These are phyloP conservation scores for Amauroascus verrucosus DNA, from an alignment of 2,329 filamentous ascomycete species.

Conservation along the genomic window DNA sequence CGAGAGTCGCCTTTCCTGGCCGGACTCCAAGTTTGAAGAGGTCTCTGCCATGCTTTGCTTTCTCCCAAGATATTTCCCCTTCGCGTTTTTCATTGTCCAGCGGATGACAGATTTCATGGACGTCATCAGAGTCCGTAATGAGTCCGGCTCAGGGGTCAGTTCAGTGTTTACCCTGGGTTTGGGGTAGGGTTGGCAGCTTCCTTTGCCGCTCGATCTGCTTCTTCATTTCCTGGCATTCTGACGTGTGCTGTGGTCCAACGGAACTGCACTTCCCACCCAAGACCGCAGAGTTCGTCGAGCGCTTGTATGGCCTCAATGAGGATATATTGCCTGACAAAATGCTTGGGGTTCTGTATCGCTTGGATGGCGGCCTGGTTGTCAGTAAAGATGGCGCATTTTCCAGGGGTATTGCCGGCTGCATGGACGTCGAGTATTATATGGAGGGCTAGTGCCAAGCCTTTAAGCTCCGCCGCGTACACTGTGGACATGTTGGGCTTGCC, in stretches of 20 bases:
- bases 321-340: slow-evolving; percentile 12
- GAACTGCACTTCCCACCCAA: slow-evolving; percentile 11
- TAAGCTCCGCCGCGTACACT: slow-evolving; percentile 24
- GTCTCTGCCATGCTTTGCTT: background rate
- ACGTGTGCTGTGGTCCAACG: slow-evolving; percentile 15
- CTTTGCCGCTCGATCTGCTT: slow-evolving; percentile 13
- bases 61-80: slow-evolving; percentile 7
- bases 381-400: slow-evolving; percentile 8
- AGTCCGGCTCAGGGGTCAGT: background rate
- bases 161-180: background rate
- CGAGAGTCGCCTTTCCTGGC: slow-evolving; percentile 1
- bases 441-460: slow-evolving; percentile 22
- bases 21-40: slow-evolving; percentile 4
- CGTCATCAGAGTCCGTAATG: slow-evolving; percentile 1
- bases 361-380: slow-evolving; percentile 8
- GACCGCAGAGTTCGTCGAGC: background rate
- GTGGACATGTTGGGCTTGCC: slow-evolving; percentile 21
- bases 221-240: slow-evolving; percentile 14
- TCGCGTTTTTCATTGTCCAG: slow-evolving; percentile 3
- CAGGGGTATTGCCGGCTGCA: background rate
- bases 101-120: slow-evolving; percentile 2
- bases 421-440: slow-evolving; percentile 16
- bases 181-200: slow-evolving; percentile 6
- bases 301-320: slow-evolving; percentile 3
- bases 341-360: background rate